phyloP scores from a whole-genome alignment of 257 asterid genomes.

The Solanum ossicruentum region DNA sequence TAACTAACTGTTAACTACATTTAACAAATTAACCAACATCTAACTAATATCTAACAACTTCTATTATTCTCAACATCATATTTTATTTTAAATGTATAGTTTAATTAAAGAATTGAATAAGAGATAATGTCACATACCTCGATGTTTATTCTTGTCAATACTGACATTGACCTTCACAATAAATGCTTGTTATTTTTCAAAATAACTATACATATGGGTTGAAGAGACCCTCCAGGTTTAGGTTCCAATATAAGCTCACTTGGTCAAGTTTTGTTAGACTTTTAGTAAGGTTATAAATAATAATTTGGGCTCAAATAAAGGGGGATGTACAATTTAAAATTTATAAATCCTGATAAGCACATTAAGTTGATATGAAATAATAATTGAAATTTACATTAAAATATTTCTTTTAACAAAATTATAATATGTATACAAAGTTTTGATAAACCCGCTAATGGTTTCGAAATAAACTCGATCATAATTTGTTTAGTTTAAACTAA shows the following conservation, averaged over 20 bases:
- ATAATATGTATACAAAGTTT: no score
- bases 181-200: not conserved
- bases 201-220: not conserved
- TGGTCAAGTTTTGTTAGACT: not conserved
- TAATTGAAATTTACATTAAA: no score
- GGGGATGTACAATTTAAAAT: not conserved
- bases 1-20: no score
- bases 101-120: not conserved
- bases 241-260: not conserved
- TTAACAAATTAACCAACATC: no score
- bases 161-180: not conserved
- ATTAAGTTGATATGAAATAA: no score
- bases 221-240: not conserved
- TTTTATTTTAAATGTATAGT: not conserved
- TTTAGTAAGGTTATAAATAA: not conserved
- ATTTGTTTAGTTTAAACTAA: no score
- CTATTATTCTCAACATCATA: no score
- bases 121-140: not conserved
- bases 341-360: no score
- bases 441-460: no score
- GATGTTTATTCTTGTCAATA: not conserved
- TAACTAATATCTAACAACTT: no score
- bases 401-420: no score
- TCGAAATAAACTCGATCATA: no score
- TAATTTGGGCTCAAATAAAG: not conserved